A percentile compares a stretch with the other conserved stretches of the same genome.
Conservation (phyloP, 345 rosid genomes). For the Dipteronia sinensis region DNA sequence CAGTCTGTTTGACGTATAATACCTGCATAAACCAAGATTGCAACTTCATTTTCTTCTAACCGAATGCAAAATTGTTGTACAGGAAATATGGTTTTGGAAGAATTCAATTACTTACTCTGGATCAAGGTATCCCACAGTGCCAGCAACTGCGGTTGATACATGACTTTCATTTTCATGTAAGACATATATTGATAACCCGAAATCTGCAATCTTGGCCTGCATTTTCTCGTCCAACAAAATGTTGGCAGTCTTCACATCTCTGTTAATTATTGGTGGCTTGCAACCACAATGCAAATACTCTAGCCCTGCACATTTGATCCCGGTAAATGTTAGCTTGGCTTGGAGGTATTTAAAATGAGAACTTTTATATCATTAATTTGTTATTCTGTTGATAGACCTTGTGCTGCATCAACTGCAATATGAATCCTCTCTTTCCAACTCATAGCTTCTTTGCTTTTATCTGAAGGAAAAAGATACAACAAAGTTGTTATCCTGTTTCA, state of each 20-base stretch:
- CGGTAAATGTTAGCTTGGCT: no score
- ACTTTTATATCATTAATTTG: not conserved
- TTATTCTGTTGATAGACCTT: constrained; percentile 22
- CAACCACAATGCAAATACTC: no score
- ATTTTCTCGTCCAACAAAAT: no score
- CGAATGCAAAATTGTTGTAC: not conserved
- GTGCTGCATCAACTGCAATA: constrained; percentile 42
- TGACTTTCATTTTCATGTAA: no score
- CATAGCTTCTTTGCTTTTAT: constrained; percentile 11
- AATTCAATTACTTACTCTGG: constrained; percentile 20
- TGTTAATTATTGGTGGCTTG: no score
- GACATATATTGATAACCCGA: no score
- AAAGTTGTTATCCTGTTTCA: not conserved
- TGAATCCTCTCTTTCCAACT: constrained; percentile 40
- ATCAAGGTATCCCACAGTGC: no score
- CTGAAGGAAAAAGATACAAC: constrained; percentile 9
- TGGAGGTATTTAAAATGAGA: not conserved
- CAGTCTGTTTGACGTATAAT: constrained; percentile 17
- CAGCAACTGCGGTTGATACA: no score
- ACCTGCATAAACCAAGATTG: constrained; percentile 15
- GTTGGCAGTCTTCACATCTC: no score
- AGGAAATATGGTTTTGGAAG: not conserved
- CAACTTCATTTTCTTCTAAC: not conserved
- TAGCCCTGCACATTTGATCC: no score
- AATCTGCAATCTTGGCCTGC: no score